Evolutionary conservation across 495 filamentous ascomycete genomes (phyloP).

Genomic region (Pyronema omphalodes): DNA sequence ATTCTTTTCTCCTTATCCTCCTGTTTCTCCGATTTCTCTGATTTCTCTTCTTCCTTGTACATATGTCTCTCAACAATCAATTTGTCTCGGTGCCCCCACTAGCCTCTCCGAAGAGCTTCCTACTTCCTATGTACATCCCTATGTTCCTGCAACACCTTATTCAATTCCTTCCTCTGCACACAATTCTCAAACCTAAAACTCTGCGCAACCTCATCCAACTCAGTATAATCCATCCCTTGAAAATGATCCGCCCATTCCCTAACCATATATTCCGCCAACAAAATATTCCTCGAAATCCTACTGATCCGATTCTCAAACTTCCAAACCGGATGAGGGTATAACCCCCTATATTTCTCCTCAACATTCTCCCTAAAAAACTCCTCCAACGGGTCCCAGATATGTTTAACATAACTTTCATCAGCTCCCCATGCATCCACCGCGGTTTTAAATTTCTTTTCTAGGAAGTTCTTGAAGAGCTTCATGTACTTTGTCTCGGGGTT

Average conservation of each 20-base stretch:
- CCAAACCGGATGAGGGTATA: conserved; percentile 38
- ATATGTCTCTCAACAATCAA: too few relatives aligned
- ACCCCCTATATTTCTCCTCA: conserved; percentile 13
- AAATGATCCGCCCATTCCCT: conserved; percentile 43
- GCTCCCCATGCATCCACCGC: conserved; percentile 40
- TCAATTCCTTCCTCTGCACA: conserved; percentile 36
- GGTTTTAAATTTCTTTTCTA: conserved; percentile 36
- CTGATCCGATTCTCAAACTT: conserved; percentile 37
- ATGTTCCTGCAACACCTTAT: conserved; percentile 30
- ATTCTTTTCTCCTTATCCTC: too few relatives aligned
- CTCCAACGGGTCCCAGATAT: conserved; percentile 23
- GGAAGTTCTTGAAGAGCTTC: conserved; percentile 32
- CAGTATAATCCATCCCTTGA: conserved; percentile 32
- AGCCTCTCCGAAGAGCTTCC: not conserved
- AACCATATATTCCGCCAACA: conserved; percentile 34
- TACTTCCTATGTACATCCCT: conserved; percentile 8
- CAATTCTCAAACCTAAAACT: conserved; percentile 42
- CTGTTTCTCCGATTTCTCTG: too few relatives aligned
- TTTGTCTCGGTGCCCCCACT: too few relatives aligned
- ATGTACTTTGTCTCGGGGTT: conserved; percentile 33
- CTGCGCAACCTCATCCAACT: conserved; percentile 38
- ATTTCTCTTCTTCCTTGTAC: too few relatives aligned
- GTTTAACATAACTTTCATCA: conserved; percentile 23
- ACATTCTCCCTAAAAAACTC: conserved; percentile 18
- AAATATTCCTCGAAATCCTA: conserved; percentile 34